These are phyloP conservation scores for Biancaea sappan DNA, from an alignment of 306 rosid species.

Conservation along the genomic window DNA sequence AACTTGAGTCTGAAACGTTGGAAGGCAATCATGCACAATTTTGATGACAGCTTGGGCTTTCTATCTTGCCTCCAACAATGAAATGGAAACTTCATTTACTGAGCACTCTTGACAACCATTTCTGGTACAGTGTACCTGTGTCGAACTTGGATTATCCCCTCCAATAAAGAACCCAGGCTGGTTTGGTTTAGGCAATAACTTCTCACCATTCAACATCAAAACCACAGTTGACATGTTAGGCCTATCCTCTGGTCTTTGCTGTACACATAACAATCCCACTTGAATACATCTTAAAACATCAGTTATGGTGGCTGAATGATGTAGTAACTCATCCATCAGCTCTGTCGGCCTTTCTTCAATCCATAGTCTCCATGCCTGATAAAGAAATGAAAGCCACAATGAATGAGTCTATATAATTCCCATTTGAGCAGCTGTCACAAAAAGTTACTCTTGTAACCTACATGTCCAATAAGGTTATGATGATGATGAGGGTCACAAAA, in stretches of 20 bases:
- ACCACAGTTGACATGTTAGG: slow-evolving; percentile 33
- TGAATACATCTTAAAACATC: slow-evolving; percentile 25
- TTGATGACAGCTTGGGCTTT: neutral
- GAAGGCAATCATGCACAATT: neutral
- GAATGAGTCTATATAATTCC: neutral
- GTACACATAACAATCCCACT: slow-evolving; percentile 26
- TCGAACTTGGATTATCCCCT: neutral
- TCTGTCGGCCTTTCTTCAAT: slow-evolving; percentile 30
- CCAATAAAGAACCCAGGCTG: slow-evolving; percentile 16
- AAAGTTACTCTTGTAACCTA: slow-evolving; percentile 7
- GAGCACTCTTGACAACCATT: neutral
- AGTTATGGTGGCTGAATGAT: neutral
- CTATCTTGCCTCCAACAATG: neutral
- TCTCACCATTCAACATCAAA: slow-evolving; percentile 37
- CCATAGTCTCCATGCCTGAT: slow-evolving; percentile 41
- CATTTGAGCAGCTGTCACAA: neutral
- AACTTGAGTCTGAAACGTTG: neutral
- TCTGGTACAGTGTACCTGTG: too few species aligned
- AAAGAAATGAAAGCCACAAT: neutral
- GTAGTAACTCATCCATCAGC: slow-evolving; percentile 18
- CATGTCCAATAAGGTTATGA: slow-evolving; percentile 52
- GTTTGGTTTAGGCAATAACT: slow-evolving; percentile 12
- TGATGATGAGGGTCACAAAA: slow-evolving; percentile 29
- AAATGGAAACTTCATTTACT: neutral
- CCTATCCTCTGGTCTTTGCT: slow-evolving; percentile 34